Conservation (phyloP, 768 basidiomycete genomes). For the Suillus subalutaceus region DNA sequence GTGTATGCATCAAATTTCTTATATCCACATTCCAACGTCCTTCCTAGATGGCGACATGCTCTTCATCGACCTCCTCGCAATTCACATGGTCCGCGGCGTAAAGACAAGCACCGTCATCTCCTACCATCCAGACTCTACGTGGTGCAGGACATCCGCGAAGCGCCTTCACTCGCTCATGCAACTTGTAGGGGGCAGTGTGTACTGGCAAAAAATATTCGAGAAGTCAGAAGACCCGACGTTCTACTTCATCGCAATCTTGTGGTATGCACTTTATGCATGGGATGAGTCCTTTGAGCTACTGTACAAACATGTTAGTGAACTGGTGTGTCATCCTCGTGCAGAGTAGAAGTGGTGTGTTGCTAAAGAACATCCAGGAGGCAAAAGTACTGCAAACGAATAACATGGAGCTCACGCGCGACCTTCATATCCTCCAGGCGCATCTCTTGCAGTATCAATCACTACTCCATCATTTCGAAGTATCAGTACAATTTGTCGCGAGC, state of each 20-base stretch:
- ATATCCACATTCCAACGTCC: not conserved
- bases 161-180: constrained; percentile 32
- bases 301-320: constrained; percentile 49
- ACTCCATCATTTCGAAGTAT: constrained; percentile 54
- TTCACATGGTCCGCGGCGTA: constrained; percentile 50
- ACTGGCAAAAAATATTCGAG: constrained; percentile 30
- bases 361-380: constrained; percentile 42
- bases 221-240: constrained; percentile 53
- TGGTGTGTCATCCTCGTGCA: constrained; percentile 40
- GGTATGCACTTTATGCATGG: constrained; percentile 67
- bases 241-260: constrained; percentile 52
- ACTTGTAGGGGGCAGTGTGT: constrained; percentile 35
- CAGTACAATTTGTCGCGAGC: constrained; percentile 49
- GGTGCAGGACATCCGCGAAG: constrained; percentile 21
- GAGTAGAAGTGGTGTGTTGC: not conserved
- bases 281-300: constrained; percentile 59
- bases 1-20: constrained; percentile 17
- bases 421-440: constrained; percentile 61
- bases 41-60: constrained; percentile 24
- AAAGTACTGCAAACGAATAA: constrained; percentile 43
- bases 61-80: constrained; percentile 50
- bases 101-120: constrained; percentile 29
- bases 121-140: constrained; percentile 29
- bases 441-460: constrained; percentile 57
- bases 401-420: constrained; percentile 50